Percentiles rank a stretch among this genome's conserved stretches.
Conservation (phyloP, 306 rosid species). For the Sesbania bispinosa region DNA sequence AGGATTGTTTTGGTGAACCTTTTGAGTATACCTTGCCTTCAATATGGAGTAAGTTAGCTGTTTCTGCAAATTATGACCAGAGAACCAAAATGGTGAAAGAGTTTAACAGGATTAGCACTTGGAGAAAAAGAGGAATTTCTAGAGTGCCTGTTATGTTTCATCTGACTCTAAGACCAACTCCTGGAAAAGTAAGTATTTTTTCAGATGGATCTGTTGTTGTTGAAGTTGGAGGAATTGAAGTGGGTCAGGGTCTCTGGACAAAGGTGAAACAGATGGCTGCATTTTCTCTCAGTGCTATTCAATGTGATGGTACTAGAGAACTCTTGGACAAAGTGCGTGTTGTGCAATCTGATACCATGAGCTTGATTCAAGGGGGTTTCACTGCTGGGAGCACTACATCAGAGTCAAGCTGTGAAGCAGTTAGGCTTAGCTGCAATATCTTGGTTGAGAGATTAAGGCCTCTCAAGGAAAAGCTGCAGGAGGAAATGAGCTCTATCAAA, state of each 20-base stretch:
- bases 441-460: constrained; percentile 75
- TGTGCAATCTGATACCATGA: constrained; percentile 66
- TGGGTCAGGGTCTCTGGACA: constrained; percentile 97
- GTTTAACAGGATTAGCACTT: constrained; percentile 58
- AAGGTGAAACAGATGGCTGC: constrained; percentile 85
- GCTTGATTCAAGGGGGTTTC: constrained; percentile 80
- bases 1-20: constrained; percentile 52
- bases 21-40: constrained; percentile 73
- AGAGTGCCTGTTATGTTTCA: constrained; percentile 52
- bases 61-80: constrained; percentile 45
- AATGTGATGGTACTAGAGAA: constrained; percentile 38
- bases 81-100: constrained; percentile 50
- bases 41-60: constrained; percentile 66
- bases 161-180: constrained; percentile 42
- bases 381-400: constrained; percentile 91
- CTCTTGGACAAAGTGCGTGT: constrained; percentile 67
- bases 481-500: constrained; percentile 48
- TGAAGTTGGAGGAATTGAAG: constrained; percentile 89
- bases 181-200: constrained; percentile 76
- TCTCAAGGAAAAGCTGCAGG: constrained; percentile 47
- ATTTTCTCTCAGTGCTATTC: constrained; percentile 49
- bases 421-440: constrained; percentile 60
- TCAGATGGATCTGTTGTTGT: constrained; percentile 69
- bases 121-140: constrained; percentile 80
- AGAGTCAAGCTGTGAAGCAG: constrained; percentile 84